These are phyloP conservation scores for Globisporangium canariense DNA, from an alignment of 352 stramenopile genomes.

Conservation along the genomic window DNA sequence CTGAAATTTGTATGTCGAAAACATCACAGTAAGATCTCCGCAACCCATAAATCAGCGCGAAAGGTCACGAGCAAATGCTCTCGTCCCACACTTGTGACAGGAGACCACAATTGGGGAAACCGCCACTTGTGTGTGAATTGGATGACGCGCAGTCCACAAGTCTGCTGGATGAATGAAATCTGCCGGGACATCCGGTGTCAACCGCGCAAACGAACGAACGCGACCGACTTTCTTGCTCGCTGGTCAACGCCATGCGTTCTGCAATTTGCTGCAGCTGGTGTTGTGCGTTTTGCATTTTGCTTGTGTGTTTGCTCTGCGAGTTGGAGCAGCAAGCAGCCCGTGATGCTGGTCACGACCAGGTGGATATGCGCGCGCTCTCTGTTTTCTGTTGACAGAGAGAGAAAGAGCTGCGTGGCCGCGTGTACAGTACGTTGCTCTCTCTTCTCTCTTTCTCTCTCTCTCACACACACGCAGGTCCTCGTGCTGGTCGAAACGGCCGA, in stretches of 20 bases:
- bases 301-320: background rate
- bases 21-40: background rate
- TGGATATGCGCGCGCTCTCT: background rate
- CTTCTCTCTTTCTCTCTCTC: background rate
- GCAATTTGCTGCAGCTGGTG: background rate
- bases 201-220: background rate
- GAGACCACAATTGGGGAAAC: background rate
- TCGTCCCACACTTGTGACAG: slow-evolving; percentile 7
- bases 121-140: background rate
- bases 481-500: background rate
- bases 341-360: slow-evolving; percentile 1
- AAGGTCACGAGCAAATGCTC: background rate
- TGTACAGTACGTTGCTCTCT: background rate
- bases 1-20: background rate
- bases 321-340: background rate
- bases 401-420: no score
- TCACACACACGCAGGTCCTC: background rate
- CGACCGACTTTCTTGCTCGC: background rate
- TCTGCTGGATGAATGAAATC: background rate
- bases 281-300: background rate
- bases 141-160: background rate
- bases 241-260: background rate
- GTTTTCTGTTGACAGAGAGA: background rate
- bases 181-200: background rate
- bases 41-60: background rate